A percentile compares a stretch with the other conserved stretches of the same genome.
Evolutionary conservation across 345 rosid species (phyloP).

Genomic region (Pistacia vera): DNA sequence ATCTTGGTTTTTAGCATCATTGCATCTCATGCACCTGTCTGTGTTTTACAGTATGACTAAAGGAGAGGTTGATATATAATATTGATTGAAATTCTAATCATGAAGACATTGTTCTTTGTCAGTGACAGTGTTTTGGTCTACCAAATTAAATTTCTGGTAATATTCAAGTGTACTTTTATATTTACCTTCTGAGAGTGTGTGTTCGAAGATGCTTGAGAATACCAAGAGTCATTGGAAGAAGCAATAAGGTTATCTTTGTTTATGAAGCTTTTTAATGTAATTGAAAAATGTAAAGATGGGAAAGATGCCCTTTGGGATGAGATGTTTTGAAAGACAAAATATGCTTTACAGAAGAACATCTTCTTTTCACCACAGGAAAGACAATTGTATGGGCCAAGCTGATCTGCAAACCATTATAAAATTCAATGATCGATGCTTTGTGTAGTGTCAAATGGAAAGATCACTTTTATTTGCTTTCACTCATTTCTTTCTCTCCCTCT

Average conservation of each 20-base stretch:
- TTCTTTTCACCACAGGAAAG: too few species aligned
- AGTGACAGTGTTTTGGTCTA: not conserved
- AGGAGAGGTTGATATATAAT: too few species aligned
- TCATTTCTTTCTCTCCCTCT: too few species aligned
- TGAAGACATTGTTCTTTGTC: not conserved
- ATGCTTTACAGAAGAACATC: constrained; percentile 16
- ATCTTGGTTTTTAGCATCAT: constrained; percentile 23
- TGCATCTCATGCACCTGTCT: constrained; percentile 22
- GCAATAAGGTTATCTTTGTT: not conserved
- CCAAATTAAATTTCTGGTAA: not conserved
- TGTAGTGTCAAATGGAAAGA: too few species aligned
- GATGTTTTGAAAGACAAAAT: constrained; percentile 18
- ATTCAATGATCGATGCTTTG: too few species aligned
- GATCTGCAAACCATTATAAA: too few species aligned
- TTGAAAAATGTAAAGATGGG: not conserved
- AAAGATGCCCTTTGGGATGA: constrained; percentile 11
- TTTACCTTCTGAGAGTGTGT: constrained; percentile 9
- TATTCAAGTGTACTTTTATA: too few species aligned
- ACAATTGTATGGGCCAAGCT: too few species aligned
- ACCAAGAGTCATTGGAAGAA: constrained; percentile 9
- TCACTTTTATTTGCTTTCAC: too few species aligned
- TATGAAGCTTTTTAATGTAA: too few species aligned
- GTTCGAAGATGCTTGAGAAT: constrained; percentile 19
- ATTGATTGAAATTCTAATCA: not conserved
- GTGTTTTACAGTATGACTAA: not conserved